Evolutionary conservation across 73 alveolate genomes (phyloP), one percentile per base, ranked within the genome.

Genomic region (Paramecium sexaurelia): DNA sequence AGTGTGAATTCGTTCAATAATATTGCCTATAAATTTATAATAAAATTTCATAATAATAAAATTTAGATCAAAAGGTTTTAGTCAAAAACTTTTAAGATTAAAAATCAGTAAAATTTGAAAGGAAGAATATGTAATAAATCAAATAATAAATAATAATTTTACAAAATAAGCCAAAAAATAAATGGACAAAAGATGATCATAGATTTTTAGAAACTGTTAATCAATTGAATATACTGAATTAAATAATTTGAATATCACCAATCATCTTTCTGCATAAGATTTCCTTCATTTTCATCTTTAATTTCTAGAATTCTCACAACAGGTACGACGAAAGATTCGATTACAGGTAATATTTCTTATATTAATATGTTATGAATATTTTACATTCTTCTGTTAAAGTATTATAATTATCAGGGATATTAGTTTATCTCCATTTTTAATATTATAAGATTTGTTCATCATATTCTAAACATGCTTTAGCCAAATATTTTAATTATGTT

Each of bases 271-370:
- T 39, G 35, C 2, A 13, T 73, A 73, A 73, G 36, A 36, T 73
- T 73, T 15, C 87, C 57, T 39, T 73, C 87, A 27, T 73, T 36
- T 39, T 39, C 87, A 73, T 73, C 87, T 15, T 73, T 13, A 11
- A 39, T 10, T 27, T 27, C 83, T 29, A 32, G 47, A 26, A 61
- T 29, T 32, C 43, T 61, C 83, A 61, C 83, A 13, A 29, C 83
- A 32, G 83, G 83, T 26, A 61, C 83, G 39, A 29, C 47, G 83
- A 33, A 61, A 29, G 83, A 29, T 24, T 61, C 83, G 26, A 29
- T 61, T 22, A 61, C 39, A 32, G 39, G 39, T 0, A 61, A 1
- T 26, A 29, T 61, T 61, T 61, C 83, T 61, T 11, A 7, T 24
- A 24, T 15, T 51, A 20, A n/a, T 15, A 15, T 36, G 24, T 11